A percentile compares a stretch with the other conserved stretches of the same genome.
Evolutionary conservation across 371 early-diverging fungal genomes (phyloP).

Genomic region (Funneliformis caledonium): DNA sequence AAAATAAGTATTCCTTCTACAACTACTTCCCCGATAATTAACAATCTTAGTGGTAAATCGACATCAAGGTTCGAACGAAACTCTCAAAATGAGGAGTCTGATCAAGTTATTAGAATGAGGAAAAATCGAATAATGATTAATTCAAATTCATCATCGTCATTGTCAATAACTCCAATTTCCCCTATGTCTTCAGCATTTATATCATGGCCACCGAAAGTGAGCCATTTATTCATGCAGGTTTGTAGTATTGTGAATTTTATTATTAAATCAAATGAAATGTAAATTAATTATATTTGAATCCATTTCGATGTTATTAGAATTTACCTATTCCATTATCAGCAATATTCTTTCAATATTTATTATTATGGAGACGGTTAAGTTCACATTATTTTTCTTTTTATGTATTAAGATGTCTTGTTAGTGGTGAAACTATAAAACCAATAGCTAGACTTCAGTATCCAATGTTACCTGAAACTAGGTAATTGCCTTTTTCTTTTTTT

Average conservation of each 20-base stretch:
- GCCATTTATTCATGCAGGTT: slow-evolving; percentile 49
- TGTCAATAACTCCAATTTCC: slow-evolving; percentile 9
- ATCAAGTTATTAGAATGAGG: slow-evolving; percentile 6
- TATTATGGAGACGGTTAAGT: slow-evolving; percentile 59
- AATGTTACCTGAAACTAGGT: slow-evolving; percentile 61
- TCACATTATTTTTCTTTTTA: slow-evolving; percentile 62
- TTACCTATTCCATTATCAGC: slow-evolving; percentile 60
- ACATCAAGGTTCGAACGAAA: not conserved
- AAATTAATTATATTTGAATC: not conserved
- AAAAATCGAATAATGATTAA: slow-evolving; percentile 16
- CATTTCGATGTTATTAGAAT: slow-evolving; percentile 45
- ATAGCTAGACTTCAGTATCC: slow-evolving; percentile 61
- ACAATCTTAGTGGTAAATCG: not conserved
- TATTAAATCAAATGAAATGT: not conserved
- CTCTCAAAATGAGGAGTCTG: not conserved
- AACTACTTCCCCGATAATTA: no score
- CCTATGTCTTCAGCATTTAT: slow-evolving; percentile 14
- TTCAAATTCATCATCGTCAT: slow-evolving; percentile 16
- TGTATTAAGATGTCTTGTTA: slow-evolving; percentile 55
- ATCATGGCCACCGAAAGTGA: slow-evolving; percentile 18
- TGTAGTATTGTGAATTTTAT: slow-evolving; percentile 43
- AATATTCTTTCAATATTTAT: slow-evolving; percentile 62
- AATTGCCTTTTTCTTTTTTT: not conserved
- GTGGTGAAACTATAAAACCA: slow-evolving; percentile 61
- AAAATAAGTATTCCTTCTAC: not conserved